Percentiles rank a stretch among this genome's conserved stretches.
phyloP scores from a whole-genome alignment of 1,284 basidiomycete species.

The Exsudoporus floridanus region DNA sequence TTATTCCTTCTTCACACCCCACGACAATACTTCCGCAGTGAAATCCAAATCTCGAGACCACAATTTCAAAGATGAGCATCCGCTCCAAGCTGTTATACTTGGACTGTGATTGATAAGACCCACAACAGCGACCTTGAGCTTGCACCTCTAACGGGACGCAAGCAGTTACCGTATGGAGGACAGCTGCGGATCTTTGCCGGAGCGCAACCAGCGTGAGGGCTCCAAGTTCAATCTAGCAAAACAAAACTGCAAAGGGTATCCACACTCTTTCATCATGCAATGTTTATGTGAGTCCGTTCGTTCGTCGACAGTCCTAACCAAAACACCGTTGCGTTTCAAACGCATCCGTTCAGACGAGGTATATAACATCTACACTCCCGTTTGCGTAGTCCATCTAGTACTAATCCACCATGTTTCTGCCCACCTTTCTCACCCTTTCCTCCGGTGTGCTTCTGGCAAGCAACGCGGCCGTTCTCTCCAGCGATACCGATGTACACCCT shows the following conservation, averaged over 20 bases:
- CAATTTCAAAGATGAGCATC: too few species aligned
- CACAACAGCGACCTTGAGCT: too few species aligned
- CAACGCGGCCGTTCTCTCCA: constrained; percentile 23
- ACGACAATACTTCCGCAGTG: too few species aligned
- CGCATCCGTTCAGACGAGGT: not conserved
- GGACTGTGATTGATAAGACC: too few species aligned
- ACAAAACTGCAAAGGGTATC: not conserved
- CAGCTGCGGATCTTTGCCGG: not conserved
- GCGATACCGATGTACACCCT: not conserved
- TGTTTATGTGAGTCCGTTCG: not conserved
- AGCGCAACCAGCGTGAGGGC: not conserved
- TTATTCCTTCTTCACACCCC: too few species aligned
- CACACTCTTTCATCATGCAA: not conserved
- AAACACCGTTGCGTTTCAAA: constrained; percentile 19
- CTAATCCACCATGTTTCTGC: constrained; percentile 11
- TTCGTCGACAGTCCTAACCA: constrained; percentile 1
- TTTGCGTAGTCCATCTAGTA: not conserved
- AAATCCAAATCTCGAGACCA: too few species aligned
- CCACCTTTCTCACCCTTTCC: constrained; percentile 8
- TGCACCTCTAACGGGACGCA: too few species aligned
- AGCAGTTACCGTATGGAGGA: not conserved
- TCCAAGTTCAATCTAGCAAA: not conserved
- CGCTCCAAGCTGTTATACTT: too few species aligned
- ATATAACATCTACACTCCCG: constrained; percentile 5
- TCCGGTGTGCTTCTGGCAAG: constrained; percentile 35